These are phyloP conservation scores for Hygrophorus pudorinus DNA, from an alignment of 768 basidiomycete species.

Conservation along the genomic window DNA sequence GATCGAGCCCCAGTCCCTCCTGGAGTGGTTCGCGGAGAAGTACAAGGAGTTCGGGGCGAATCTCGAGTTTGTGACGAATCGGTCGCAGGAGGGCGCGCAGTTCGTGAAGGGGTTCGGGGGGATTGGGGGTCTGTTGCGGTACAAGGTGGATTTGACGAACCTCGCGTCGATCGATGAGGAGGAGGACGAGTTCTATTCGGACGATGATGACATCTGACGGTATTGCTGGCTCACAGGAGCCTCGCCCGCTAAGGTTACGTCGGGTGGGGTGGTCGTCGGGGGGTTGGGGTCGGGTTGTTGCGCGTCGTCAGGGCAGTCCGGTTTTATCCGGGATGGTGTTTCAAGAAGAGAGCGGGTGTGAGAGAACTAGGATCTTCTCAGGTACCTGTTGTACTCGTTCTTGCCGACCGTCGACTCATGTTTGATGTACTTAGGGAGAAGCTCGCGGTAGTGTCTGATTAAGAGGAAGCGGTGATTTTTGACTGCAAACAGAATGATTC, in stretches of 20 bases:
- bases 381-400: too few species aligned
- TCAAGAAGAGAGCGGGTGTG: too few species aligned
- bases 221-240: constrained; percentile 82
- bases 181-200: constrained; percentile 80
- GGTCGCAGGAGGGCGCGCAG: constrained; percentile 94
- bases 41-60: constrained; percentile 97
- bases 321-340: too few species aligned
- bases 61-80: constrained; percentile 93
- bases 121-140: constrained; percentile 89
- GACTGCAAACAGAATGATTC: too few species aligned
- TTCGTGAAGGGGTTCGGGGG: constrained; percentile 99
- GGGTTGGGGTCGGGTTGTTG: constrained; percentile 12
- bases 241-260: constrained; percentile 53
- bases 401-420: too few species aligned
- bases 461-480: too few species aligned
- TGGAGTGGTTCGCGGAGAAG: constrained; percentile 99
- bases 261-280: constrained; percentile 54
- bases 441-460: too few species aligned
- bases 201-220: constrained; percentile 78
- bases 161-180: constrained; percentile 68
- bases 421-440: too few species aligned
- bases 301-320: too few species aligned
- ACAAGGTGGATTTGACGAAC: constrained; percentile 94
- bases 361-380: too few species aligned
- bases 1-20: constrained; percentile 70